Conservation (phyloP, 495 filamentous ascomycete species). For the Trichoderma reesei region DNA sequence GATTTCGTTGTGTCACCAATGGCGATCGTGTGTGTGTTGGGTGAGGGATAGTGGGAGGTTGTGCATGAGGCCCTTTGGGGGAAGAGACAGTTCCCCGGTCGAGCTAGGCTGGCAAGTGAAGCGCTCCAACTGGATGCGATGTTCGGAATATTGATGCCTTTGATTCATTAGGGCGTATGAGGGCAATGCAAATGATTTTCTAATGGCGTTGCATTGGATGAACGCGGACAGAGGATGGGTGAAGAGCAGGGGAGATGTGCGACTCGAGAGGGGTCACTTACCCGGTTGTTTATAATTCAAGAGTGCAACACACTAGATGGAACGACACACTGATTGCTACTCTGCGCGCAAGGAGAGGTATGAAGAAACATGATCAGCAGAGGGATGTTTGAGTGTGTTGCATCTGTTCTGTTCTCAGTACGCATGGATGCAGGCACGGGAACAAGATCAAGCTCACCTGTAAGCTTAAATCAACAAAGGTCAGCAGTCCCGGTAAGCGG, state of each 20-base stretch:
- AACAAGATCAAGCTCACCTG: not conserved
- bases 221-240: not conserved
- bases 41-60: not conserved
- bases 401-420: not conserved
- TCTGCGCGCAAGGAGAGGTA: too few relatives aligned
- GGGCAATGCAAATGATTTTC: not conserved
- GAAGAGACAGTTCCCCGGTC: not conserved
- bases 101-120: not conserved
- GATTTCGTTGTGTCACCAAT: not conserved
- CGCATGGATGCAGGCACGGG: not conserved
- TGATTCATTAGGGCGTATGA: too few relatives aligned
- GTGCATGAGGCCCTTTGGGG: not conserved
- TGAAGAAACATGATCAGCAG: not conserved
- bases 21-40: not conserved
- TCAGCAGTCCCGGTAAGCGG: too few relatives aligned
- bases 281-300: not conserved
- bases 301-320: not conserved
- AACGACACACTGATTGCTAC: not conserved
- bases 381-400: not conserved
- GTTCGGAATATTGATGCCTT: not conserved
- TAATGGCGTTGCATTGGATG: not conserved
- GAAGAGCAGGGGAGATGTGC: not conserved
- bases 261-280: not conserved
- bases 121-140: not conserved
- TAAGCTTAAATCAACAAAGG: slow-evolving; percentile 1